A percentile compares a stretch with the other conserved stretches of the same genome.
Conservation (phyloP, 2,329 filamentous ascomycete species). For the Microcyclospora pomicola region DNA sequence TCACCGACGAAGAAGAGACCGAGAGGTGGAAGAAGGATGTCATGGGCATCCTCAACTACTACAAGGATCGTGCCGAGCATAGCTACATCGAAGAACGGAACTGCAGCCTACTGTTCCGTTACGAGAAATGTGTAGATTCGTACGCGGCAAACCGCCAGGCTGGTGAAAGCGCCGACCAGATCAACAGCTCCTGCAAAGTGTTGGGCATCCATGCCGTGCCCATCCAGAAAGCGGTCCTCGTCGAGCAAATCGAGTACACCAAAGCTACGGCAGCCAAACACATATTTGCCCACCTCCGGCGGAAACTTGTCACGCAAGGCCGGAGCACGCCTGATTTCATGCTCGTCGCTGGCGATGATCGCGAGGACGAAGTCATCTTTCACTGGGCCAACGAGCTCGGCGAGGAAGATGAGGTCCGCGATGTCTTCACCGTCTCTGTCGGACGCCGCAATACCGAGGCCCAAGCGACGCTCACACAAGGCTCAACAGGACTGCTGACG, state of each 20-base stretch:
- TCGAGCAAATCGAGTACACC: conserved; percentile 75
- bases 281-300: conserved; percentile 44
- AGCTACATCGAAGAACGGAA: conserved; percentile 83
- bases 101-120: conserved; percentile 83
- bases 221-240: conserved; percentile 60
- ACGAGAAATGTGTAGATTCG: conserved; percentile 66
- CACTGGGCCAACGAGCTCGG: conserved; percentile 75
- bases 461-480: conserved; percentile 71
- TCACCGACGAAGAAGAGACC: conserved; percentile 59
- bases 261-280: conserved; percentile 71
- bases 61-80: conserved; percentile 76
- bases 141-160: conserved; percentile 65
- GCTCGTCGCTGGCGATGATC: conserved; percentile 77
- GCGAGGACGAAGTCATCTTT: conserved; percentile 89
- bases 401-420: conserved; percentile 35
- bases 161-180: conserved; percentile 81
- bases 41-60: conserved; percentile 71
- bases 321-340: conserved; percentile 57
- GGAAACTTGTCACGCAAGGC: conserved; percentile 21
- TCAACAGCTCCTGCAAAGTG: conserved; percentile 81
- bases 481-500: conserved; percentile 58
- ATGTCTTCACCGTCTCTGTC: conserved; percentile 74
- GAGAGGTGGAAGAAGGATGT: conserved; percentile 73
- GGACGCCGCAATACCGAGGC: conserved; percentile 83
- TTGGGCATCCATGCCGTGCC: conserved; percentile 76